Evolutionary conservation across 1,139 yeast species (phyloP), one percentile per base, ranked within the genome.

Genomic region (Tardiomyces blankii): DNA sequence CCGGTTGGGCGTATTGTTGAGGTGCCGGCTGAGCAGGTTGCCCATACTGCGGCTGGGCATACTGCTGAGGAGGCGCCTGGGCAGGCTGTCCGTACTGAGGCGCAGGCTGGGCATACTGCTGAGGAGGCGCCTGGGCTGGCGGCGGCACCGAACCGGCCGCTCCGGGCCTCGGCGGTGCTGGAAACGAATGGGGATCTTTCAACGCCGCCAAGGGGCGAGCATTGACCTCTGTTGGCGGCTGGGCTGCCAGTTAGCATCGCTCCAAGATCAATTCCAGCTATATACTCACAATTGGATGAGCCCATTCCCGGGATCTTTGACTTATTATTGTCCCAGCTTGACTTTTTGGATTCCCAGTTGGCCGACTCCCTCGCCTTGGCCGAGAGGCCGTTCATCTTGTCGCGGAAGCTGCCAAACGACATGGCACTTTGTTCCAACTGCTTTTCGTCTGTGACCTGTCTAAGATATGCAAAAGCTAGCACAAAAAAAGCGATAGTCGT

Each of bases 151-250:
- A 40, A 1, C 39, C 40, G 13, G 43, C 49, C 25, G 42, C 40
- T 41, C 44, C 51, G 45, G 62, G 60, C 67, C 66, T 53, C 0
- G 82, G 83, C 1, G 82, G 83, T 1, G 80, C 72, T 12, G 82
- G 80, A 48, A 77, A 69, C 12, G 62, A 48, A 3, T 57, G 53
- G 8, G 77, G 72, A 51, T 73, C 72, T 32, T 59, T 61, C 41
- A 68, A 54, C 1, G 67, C 52, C 1, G 58, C 47, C 42, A 66
- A 41, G 14, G 72, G 66, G 43, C 71, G 53, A 2, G 71, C 64
- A 23, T 21, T 43, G 23, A 54, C 45, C 11, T 39, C 40, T 21
- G 3, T 14, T 23, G 13, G 19, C 27, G 25, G 23, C 27, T 21
- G 38, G 12, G n/a, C 12, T 41, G 9, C 16, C 35, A 2, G 44